Evolutionary conservation across 331 rosid genomes (phyloP).

Genomic region (Quercus tomentella): DNA sequence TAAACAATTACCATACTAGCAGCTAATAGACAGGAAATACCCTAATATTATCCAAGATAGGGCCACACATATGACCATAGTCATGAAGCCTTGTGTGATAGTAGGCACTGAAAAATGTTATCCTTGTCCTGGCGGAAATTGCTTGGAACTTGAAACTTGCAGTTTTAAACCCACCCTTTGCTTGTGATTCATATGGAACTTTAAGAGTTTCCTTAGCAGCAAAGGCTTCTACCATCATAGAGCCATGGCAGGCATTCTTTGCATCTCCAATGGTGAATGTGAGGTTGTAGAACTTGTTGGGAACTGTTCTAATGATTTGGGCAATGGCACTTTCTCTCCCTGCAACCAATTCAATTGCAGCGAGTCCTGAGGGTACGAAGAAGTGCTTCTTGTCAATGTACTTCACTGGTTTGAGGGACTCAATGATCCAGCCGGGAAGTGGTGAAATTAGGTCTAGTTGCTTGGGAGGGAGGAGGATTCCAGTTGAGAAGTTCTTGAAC

Average conservation of each 20-base stretch:
- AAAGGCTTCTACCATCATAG: slow-evolving; percentile 47
- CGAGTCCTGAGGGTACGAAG: slow-evolving; percentile 36
- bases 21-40: slow-evolving; percentile 26
- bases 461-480: slow-evolving; percentile 50
- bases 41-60: slow-evolving; percentile 42
- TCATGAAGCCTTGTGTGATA: slow-evolving; percentile 44
- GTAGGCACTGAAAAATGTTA: slow-evolving; percentile 44
- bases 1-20: background rate
- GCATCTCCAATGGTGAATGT: slow-evolving; percentile 55
- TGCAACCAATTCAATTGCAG: slow-evolving; percentile 42
- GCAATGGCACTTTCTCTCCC: slow-evolving; percentile 55
- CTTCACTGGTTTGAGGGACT: slow-evolving; percentile 49
- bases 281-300: slow-evolving; percentile 36
- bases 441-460: slow-evolving; percentile 33
- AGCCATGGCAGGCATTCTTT: slow-evolving; percentile 45
- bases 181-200: slow-evolving; percentile 33
- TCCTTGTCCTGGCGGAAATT: slow-evolving; percentile 13
- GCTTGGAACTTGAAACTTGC: slow-evolving; percentile 49
- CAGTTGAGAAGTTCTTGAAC: slow-evolving; percentile 46
- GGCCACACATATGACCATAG: slow-evolving; percentile 49
- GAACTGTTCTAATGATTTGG: slow-evolving; percentile 42
- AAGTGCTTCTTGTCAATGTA: slow-evolving; percentile 47
- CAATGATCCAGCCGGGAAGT: slow-evolving; percentile 53
- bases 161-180: slow-evolving; percentile 38
- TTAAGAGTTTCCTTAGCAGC: slow-evolving; percentile 37